Conservation (phyloP, 2,329 filamentous ascomycete species). For the Penicillium vulpinum region DNA sequence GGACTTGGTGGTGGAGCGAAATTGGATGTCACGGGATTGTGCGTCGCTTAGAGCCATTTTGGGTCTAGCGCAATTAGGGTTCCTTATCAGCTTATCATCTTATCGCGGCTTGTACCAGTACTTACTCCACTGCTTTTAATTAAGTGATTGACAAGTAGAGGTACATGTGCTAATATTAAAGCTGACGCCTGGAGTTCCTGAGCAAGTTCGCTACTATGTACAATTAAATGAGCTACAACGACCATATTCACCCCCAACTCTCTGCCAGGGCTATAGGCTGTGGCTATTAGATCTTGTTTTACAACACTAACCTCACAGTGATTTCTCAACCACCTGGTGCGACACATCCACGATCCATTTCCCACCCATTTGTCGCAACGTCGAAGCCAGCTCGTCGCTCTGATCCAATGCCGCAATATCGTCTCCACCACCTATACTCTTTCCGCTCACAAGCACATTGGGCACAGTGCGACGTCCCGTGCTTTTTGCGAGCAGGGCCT, state of each 20-base stretch:
- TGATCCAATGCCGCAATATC: conserved; percentile 73
- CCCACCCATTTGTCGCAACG: conserved; percentile 71
- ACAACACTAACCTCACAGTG: conserved; percentile 7
- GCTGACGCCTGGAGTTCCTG: background rate
- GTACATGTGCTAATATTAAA: conserved; percentile 4
- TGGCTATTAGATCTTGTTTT: background rate
- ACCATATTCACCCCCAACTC: background rate
- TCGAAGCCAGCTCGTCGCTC: conserved; percentile 66
- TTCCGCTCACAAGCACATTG: conserved; percentile 84
- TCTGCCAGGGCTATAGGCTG: background rate
- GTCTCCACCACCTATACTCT: conserved; percentile 87
- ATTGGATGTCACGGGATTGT: conserved; percentile 43
- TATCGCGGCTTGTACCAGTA: conserved; percentile 16
- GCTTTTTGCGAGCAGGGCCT: conserved; percentile 67
- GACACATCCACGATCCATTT: conserved; percentile 56
- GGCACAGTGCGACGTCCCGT: conserved; percentile 86
- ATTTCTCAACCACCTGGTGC: conserved; percentile 17
- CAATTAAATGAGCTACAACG: conserved; percentile 1
- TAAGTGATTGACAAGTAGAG: background rate
- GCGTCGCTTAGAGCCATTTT: conserved; percentile 45
- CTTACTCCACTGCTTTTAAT: background rate
- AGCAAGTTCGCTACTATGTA: conserved; percentile 2
- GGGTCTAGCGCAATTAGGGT: conserved; percentile 42
- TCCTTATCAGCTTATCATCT: conserved; percentile 24
- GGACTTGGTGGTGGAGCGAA: conserved; percentile 43